Evolutionary conservation across 2,329 filamentous ascomycete genomes (phyloP).

Genomic region (Aspergillus udagawae): DNA sequence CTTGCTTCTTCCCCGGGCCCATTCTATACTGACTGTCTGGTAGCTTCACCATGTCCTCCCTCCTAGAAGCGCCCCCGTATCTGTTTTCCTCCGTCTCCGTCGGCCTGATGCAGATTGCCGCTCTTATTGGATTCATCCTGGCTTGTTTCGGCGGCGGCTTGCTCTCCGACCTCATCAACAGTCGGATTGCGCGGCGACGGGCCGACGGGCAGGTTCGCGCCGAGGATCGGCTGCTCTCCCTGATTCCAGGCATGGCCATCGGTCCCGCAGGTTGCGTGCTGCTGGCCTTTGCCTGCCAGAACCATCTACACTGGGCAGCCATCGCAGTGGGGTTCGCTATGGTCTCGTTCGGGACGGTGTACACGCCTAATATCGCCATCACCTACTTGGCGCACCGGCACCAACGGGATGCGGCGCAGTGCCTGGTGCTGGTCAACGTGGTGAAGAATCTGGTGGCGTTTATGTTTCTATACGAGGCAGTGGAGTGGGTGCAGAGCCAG

Average conservation of each 20-base stretch:
- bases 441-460: constrained; percentile 10
- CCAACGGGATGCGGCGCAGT: neutral
- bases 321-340: neutral
- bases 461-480: constrained; percentile 8
- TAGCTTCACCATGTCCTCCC: too few relatives aligned
- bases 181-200: too few relatives aligned
- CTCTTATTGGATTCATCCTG: too few relatives aligned
- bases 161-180: too few relatives aligned
- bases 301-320: neutral
- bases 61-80: too few relatives aligned
- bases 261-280: constrained; percentile 41
- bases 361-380: constrained; percentile 3
- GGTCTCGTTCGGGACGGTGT: constrained; percentile 4
- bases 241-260: constrained; percentile 32
- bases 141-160: too few relatives aligned
- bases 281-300: neutral
- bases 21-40: too few relatives aligned
- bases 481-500: constrained; percentile 3
- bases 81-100: too few relatives aligned
- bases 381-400: neutral
- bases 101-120: too few relatives aligned
- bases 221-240: too few relatives aligned
- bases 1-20: too few relatives aligned
- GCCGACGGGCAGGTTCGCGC: too few relatives aligned
- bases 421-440: constrained; percentile 2